Evolutionary conservation across 1,139 yeast species (phyloP).

Genomic region (Taphrina betulina): DNA sequence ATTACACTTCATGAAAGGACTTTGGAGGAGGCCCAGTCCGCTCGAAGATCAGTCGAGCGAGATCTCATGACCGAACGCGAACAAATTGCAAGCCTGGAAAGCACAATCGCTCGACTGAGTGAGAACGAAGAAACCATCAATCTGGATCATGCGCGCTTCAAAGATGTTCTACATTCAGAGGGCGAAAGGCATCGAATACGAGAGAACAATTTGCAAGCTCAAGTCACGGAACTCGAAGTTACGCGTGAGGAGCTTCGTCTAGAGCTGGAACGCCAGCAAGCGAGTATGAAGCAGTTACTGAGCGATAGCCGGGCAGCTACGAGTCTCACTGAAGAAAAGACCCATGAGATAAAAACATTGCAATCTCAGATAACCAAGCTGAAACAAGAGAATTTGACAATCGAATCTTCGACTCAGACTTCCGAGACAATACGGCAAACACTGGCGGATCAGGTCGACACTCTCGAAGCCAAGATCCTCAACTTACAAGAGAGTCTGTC

Average conservation of each 20-base stretch:
- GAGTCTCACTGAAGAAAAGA: neutral
- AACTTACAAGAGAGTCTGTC: constrained; percentile 1
- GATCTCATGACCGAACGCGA: constrained; percentile 1
- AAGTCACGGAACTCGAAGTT: constrained; percentile 2
- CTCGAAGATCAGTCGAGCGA: neutral
- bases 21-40: constrained; percentile 1
- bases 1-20: constrained; percentile 5
- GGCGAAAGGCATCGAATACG: constrained; percentile 10
- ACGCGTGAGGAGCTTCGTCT: neutral
- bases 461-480: constrained; percentile 10
- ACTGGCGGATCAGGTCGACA: neutral
- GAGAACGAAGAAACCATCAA: constrained; percentile 10
- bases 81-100: constrained; percentile 16
- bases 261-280: constrained; percentile 2
- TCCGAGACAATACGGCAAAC: neutral
- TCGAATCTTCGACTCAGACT: neutral
- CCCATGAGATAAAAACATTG: neutral
- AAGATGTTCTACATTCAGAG: constrained; percentile 23
- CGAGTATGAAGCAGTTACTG: neutral
- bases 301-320: neutral
- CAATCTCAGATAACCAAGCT: neutral
- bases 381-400: neutral
- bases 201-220: constrained; percentile 11
- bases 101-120: constrained; percentile 3
- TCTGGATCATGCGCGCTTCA: constrained; percentile 10